Conservation (phyloP, 1,284 basidiomycete species). For the Microstroma glucosiphilum region DNA sequence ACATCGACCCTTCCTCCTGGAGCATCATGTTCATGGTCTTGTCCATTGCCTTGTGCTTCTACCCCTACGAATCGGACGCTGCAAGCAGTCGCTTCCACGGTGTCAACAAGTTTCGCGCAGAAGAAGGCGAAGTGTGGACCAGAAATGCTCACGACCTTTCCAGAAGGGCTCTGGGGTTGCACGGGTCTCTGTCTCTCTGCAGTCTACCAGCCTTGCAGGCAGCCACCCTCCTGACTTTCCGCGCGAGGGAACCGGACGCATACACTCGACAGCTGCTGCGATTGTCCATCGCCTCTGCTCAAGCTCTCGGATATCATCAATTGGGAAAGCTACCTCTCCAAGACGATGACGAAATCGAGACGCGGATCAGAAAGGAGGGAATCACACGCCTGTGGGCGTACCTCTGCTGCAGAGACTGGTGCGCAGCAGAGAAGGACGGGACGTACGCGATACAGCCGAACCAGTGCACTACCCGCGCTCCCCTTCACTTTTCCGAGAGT, state of each 20-base stretch:
- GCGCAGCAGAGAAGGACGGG: slow-evolving; percentile 28
- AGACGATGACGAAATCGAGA: slow-evolving; percentile 18
- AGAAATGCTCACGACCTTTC: slow-evolving; percentile 26
- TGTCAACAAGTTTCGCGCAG: slow-evolving; percentile 23
- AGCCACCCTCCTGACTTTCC: slow-evolving; percentile 31
- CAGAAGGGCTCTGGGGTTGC: slow-evolving; percentile 23
- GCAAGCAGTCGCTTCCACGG: slow-evolving; percentile 23
- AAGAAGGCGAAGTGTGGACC: slow-evolving; percentile 19
- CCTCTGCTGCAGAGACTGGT: slow-evolving; percentile 38
- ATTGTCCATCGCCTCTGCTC: slow-evolving; percentile 34
- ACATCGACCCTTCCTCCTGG: slow-evolving; percentile 29
- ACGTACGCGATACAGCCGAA: slow-evolving; percentile 33
- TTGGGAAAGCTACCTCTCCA: slow-evolving; percentile 21
- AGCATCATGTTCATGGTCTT: slow-evolving; percentile 30
- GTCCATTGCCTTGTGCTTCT: slow-evolving; percentile 34
- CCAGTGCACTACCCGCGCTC: slow-evolving; percentile 32
- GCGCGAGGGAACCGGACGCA: slow-evolving; percentile 23
- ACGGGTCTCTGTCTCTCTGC: slow-evolving; percentile 21
- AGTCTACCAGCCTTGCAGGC: slow-evolving; percentile 31
- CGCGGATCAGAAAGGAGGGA: slow-evolving; percentile 27
- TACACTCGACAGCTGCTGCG: slow-evolving; percentile 27
- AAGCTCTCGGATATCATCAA: slow-evolving; percentile 34
- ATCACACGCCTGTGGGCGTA: slow-evolving; percentile 38
- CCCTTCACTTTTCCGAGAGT: slow-evolving; percentile 19
- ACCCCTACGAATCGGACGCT: slow-evolving; percentile 26